Evolutionary conservation across 345 rosid genomes (phyloP), one percentile per base, ranked within the genome.

Genomic region (Cochlearia excelsa): DNA sequence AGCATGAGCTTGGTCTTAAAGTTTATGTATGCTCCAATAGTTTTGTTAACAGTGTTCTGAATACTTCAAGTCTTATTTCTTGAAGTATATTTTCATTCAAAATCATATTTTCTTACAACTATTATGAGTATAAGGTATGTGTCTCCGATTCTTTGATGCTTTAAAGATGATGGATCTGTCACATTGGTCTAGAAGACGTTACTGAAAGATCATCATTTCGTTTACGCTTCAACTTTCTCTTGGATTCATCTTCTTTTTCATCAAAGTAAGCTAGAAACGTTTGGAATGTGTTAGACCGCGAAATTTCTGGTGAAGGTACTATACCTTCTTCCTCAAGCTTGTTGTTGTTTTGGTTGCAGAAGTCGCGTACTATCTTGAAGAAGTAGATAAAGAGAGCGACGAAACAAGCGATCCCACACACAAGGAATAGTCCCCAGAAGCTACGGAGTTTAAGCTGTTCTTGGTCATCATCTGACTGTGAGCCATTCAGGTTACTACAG

Each of bases 341-440:
- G 46, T 10, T 27, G 40, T 37, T 37, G 40, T 5, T 4, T 41
- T 72, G 48, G 64, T 42, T 66, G 55, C 46, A 81, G 74, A 81
- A 87, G 63, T 84, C 80, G 23, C 68, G 81, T n/a, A 79, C 35
- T 34, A 71, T 77, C 58, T 3, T 51, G 74, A 78, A 74, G 31
- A 88, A 62, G 82, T 87, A 85, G n/a, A 82, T 16, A 6, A 76
- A 46, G 45, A 87, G 87, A 44, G 98, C 80, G 1, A 84, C 7
- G 26, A 81, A 27, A 70, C 85, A 81, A 6, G 84, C 81, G 31
- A 81, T 70, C 70, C 96, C 98, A 54, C 80, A 80, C 3, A 91
- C 74, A 39, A 91, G 82, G 75, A 87, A 91, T 26, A 91, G 47
- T 9, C 96, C 96, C 88, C 83, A 80, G 76, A 91, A 91, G 81